These are phyloP conservation scores for Wallacemonas sp. DNA, from an alignment of 208 protist genomes.

Conservation along the genomic window DNA sequence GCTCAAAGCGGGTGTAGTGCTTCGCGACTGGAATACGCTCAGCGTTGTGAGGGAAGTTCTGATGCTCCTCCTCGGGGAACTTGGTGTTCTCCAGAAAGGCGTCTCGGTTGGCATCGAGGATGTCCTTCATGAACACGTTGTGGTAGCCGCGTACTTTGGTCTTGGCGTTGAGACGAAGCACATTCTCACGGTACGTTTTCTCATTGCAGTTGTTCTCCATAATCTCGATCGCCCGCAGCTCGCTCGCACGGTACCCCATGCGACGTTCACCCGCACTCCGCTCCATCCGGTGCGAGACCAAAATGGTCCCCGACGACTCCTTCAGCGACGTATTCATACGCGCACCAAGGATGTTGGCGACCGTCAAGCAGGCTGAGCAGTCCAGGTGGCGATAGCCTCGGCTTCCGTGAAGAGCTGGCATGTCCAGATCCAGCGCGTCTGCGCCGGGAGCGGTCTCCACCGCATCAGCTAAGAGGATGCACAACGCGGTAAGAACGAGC, in stretches of 20 bases:
- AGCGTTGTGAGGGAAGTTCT: background rate
- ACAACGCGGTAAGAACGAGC: conserved; percentile 6
- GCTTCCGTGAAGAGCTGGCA: conserved; percentile 33
- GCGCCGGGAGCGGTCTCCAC: no score
- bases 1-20: conserved; percentile 57
- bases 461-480: background rate
- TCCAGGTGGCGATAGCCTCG: conserved; percentile 64
- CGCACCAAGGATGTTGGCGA: conserved; percentile 46
- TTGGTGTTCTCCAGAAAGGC: conserved; percentile 38
- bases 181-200: conserved; percentile 35
- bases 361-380: conserved; percentile 78
- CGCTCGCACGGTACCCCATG: conserved; percentile 53
- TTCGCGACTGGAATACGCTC: conserved; percentile 24
- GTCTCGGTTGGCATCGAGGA: conserved; percentile 3
- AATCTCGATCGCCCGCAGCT: conserved; percentile 76
- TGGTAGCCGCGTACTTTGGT: conserved; percentile 67
- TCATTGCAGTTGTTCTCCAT: conserved; percentile 65
- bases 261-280: conserved; percentile 37
- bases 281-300: conserved; percentile 50
- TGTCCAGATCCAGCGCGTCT: conserved; percentile 8
- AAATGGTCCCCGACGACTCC: conserved; percentile 36
- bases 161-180: conserved; percentile 54
- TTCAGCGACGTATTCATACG: conserved; percentile 69
- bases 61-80: conserved; percentile 24
- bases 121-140: conserved; percentile 24